These are phyloP conservation scores for Hypoxylon cercidicola DNA, from an alignment of 495 filamentous ascomycete genomes.

Conservation along the genomic window DNA sequence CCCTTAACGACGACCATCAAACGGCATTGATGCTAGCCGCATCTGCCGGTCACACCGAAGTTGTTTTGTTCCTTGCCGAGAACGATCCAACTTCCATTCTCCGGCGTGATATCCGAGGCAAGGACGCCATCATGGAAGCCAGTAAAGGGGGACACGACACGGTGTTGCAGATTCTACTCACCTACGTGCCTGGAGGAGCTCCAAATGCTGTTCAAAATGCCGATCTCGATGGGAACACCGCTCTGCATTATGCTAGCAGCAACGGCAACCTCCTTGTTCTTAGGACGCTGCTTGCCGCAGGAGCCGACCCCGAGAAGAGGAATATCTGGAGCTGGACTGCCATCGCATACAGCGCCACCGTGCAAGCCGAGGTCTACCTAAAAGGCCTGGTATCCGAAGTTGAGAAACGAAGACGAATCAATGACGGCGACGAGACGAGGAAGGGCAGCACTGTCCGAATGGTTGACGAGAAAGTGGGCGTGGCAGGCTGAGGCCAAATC, in stretches of 20 bases:
- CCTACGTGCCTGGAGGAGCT: slow-evolving; percentile 59
- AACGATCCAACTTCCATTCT: slow-evolving; percentile 55
- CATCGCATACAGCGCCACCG: slow-evolving; percentile 74
- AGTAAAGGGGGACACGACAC: slow-evolving; percentile 67
- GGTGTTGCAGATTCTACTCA: slow-evolving; percentile 67
- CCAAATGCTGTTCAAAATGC: slow-evolving; percentile 57
- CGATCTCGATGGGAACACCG: slow-evolving; percentile 78
- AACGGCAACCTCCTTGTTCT: slow-evolving; percentile 79
- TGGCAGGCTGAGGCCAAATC: slow-evolving; percentile 19
- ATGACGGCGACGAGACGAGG: slow-evolving; percentile 45
- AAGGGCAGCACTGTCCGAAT: slow-evolving; percentile 49
- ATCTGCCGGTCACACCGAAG: slow-evolving; percentile 64
- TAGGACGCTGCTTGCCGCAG: slow-evolving; percentile 73
- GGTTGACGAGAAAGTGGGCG: slow-evolving; percentile 42
- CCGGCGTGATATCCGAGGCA: slow-evolving; percentile 65
- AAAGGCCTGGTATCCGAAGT: slow-evolving; percentile 70
- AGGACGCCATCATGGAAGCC: slow-evolving; percentile 68
- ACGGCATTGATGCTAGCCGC: slow-evolving; percentile 76
- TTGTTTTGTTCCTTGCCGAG: slow-evolving; percentile 67
- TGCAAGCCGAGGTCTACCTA: slow-evolving; percentile 80
- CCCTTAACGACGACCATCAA: slow-evolving; percentile 75
- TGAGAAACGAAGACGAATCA: slow-evolving; percentile 50
- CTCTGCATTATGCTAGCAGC: slow-evolving; percentile 74
- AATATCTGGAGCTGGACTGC: slow-evolving; percentile 81
- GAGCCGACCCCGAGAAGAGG: slow-evolving; percentile 69